A percentile compares a stretch with the other conserved stretches of the same genome.
Evolutionary conservation across 305 asterid genomes (phyloP).

Genomic region (Withania somnifera): DNA sequence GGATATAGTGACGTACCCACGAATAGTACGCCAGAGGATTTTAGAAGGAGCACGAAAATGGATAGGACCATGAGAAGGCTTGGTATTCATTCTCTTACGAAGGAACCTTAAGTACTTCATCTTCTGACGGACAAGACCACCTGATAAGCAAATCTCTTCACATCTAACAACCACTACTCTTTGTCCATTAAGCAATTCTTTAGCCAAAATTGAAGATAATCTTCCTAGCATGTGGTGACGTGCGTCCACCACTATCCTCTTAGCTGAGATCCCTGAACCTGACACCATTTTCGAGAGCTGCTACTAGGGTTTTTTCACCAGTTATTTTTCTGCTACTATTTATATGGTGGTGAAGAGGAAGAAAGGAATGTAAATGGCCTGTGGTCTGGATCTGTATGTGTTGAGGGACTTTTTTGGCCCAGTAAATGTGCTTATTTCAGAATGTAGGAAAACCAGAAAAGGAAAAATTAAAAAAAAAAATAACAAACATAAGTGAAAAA

Average conservation of each 20-base stretch:
- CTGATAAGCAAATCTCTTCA: constrained; percentile 85
- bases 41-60: constrained; percentile 96
- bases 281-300: constrained; percentile 44
- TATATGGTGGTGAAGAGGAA: neutral
- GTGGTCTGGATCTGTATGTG: neutral
- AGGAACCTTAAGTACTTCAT: constrained; percentile 82
- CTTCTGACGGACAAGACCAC: constrained; percentile 93
- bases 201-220: constrained; percentile 59
- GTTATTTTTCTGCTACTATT: too few relatives aligned
- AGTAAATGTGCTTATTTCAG: neutral
- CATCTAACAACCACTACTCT: constrained; percentile 69
- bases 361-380: neutral
- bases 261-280: constrained; percentile 69
- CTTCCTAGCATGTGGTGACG: constrained; percentile 94
- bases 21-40: constrained; percentile 92
- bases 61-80: constrained; percentile 92
- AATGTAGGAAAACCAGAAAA: too few relatives aligned
- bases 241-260: constrained; percentile 67
- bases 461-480: too few relatives aligned
- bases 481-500: too few relatives aligned
- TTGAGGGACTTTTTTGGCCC: neutral
- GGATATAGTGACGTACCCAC: constrained; percentile 37
- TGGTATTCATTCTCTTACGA: constrained; percentile 92
- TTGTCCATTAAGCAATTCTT: constrained; percentile 72
- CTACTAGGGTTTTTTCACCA: neutral